Conservation (phyloP, 2,329 filamentous ascomycete species). For the Arthrobotrys sphaeroides region DNA sequence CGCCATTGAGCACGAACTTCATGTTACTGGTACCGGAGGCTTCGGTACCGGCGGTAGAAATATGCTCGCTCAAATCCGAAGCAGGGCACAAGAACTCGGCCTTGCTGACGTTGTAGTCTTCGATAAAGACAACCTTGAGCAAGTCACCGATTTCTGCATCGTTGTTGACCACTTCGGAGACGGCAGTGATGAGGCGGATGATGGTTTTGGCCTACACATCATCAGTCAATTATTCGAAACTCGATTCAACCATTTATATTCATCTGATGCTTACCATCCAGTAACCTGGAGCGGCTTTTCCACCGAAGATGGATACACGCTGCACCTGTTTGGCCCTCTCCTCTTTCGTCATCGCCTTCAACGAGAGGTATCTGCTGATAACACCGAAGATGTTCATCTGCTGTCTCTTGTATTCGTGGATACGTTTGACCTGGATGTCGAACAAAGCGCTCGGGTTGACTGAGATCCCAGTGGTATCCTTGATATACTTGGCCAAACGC, state of each 20-base stretch:
- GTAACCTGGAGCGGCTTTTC: conserved; percentile 96
- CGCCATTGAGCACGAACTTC: conserved; percentile 98
- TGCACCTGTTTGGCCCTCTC: conserved; percentile 87
- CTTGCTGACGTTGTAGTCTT: conserved; percentile 99
- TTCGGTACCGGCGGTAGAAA: conserved; percentile 96
- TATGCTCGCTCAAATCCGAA: conserved; percentile 96
- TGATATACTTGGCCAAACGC: conserved; percentile 88
- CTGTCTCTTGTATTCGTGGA: conserved; percentile 99
- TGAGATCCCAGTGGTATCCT: conserved; percentile 77
- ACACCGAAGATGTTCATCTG: conserved; percentile 99
- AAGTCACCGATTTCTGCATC: conserved; percentile 91
- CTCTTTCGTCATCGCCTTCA: conserved; percentile 84
- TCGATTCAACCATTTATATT: neutral
- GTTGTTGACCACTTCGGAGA: conserved; percentile 88
- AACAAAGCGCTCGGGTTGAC: conserved; percentile 91
- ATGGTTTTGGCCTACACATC: conserved; percentile 79
- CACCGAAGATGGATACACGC: conserved; percentile 94
- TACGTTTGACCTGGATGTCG: conserved; percentile 97
- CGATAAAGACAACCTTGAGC: conserved; percentile 95
- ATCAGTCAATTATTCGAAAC: neutral
- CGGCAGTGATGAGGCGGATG: conserved; percentile 94
- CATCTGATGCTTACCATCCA: conserved; percentile 75
- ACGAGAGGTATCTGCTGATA: conserved; percentile 88
- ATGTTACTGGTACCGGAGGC: conserved; percentile 77
- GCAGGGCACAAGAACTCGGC: conserved; percentile 95